Percentiles rank a stretch among this genome's conserved stretches.
Conservation (phyloP, 306 rosid species). For the Prunus armeniaca region DNA sequence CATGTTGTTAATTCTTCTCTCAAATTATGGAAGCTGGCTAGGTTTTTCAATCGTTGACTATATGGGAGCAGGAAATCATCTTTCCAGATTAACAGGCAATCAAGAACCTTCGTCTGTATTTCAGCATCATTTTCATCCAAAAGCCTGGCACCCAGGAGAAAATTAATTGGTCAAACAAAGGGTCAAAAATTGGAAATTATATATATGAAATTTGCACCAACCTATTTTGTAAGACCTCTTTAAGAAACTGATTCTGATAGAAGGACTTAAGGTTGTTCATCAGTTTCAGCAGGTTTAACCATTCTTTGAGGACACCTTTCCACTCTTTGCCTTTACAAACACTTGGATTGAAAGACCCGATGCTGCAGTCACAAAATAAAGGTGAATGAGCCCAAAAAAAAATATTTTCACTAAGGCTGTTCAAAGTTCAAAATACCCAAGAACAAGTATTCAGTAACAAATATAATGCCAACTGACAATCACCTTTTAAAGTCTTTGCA, state of each 20-base stretch:
- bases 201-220: conserved; percentile 25
- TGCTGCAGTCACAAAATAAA: conserved; percentile 50
- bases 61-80: conserved; percentile 67
- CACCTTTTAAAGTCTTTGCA: conserved; percentile 53
- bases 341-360: conserved; percentile 64
- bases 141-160: conserved; percentile 52
- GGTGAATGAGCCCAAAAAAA: conserved; percentile 20
- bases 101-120: conserved; percentile 76
- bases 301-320: conserved; percentile 77
- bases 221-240: conserved; percentile 80
- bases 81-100: conserved; percentile 77
- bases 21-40: conserved; percentile 49
- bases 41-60: conserved; percentile 63
- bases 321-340: conserved; percentile 89
- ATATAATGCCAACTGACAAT: conserved; percentile 12
- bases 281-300: conserved; percentile 81
- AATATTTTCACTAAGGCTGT: background rate
- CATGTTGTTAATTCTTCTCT: conserved; percentile 89
- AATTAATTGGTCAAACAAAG: background rate
- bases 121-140: conserved; percentile 88
- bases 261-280: conserved; percentile 70
- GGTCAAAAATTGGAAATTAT: background rate
- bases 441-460: conserved; percentile 15
- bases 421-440: background rate
- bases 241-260: conserved; percentile 57